phyloP scores from a whole-genome alignment of 352 stramenopile genomes.

The Pythium dissimile region DNA sequence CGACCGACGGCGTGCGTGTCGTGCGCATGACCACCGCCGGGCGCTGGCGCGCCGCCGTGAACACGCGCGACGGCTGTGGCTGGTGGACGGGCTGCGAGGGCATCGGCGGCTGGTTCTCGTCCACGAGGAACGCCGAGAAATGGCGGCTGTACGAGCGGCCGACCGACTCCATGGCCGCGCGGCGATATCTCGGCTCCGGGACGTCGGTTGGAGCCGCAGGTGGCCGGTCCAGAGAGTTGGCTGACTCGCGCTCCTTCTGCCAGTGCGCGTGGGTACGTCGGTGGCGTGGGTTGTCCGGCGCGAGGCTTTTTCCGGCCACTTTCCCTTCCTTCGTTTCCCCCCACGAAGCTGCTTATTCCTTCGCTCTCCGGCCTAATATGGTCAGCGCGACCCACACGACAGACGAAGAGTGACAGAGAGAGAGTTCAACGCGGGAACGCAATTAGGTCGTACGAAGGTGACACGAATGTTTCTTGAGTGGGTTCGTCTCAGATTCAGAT shows the following conservation, averaged over 20 bases:
- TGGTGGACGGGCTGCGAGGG: constrained; percentile 24
- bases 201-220: background rate
- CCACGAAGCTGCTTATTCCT: background rate
- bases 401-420: constrained; percentile 2
- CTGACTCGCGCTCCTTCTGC: background rate
- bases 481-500: constrained; percentile 11
- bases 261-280: background rate
- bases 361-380: no score
- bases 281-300: background rate
- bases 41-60: background rate
- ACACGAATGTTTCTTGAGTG: background rate
- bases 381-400: constrained; percentile 13
- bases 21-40: background rate
- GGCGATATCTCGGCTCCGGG: background rate
- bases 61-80: constrained; percentile 3
- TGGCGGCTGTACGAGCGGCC: constrained; percentile 22
- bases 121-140: constrained; percentile 29
- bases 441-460: constrained; percentile 9
- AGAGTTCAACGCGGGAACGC: background rate
- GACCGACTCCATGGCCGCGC: constrained; percentile 17
- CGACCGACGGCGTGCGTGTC: constrained; percentile 18
- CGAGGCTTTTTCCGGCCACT: constrained; percentile 2
- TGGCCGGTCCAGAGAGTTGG: background rate
- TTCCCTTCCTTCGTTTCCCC: constrained; percentile 10
- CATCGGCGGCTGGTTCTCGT: constrained; percentile 22